Percentiles rank a stretch among this genome's conserved stretches.
Evolutionary conservation across 768 basidiomycete species (phyloP).

Genomic region (Podaxis rugospora): DNA sequence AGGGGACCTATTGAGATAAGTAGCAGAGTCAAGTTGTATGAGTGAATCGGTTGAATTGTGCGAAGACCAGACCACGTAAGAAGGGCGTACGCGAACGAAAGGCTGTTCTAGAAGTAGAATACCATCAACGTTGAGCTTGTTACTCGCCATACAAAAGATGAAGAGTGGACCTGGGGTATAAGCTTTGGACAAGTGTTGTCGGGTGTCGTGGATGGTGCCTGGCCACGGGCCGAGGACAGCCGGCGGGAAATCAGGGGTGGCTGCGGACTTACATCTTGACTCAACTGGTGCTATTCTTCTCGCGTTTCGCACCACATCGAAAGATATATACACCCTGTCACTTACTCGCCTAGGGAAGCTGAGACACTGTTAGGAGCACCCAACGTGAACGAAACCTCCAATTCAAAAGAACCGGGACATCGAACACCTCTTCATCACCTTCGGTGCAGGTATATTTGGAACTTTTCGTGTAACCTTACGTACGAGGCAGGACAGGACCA

Average conservation of each 20-base stretch:
- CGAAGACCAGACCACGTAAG: not conserved
- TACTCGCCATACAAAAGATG: constrained; percentile 15
- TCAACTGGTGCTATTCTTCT: not conserved
- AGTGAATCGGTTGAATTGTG: not conserved
- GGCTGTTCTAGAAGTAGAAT: constrained; percentile 82
- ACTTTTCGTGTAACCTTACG: not conserved
- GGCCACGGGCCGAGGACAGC: not conserved
- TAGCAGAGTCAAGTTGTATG: not conserved
- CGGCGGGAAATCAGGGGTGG: not conserved
- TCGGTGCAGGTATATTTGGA: not conserved
- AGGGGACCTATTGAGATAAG: constrained; percentile 62
- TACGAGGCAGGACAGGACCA: not conserved
- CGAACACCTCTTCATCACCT: not conserved
- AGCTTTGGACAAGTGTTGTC: not conserved
- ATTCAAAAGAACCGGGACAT: not conserved
- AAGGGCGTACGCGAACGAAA: constrained; percentile 57
- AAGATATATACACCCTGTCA: not conserved
- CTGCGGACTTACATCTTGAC: not conserved
- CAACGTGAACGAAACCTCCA: not conserved
- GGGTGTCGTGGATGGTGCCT: not conserved
- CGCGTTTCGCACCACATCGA: not conserved
- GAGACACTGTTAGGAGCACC: not conserved
- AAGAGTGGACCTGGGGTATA: not conserved
- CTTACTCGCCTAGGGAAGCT: not conserved
- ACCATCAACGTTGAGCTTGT: constrained; percentile 68